phyloP scores from a whole-genome alignment of 495 filamentous ascomycete genomes.

The Astrothelium macrocarpum region DNA sequence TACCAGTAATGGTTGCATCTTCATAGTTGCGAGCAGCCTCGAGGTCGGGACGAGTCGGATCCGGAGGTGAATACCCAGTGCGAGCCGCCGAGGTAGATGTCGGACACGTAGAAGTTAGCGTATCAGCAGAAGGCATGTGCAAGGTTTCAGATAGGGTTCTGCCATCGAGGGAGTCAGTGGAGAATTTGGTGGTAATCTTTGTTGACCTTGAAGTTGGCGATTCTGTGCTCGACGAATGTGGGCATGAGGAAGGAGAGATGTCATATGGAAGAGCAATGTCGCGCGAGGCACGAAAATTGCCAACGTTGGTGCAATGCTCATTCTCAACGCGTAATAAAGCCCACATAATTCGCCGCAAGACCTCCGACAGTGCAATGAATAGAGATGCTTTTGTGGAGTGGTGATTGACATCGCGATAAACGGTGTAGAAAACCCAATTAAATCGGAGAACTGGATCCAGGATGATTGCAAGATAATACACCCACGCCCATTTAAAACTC shows the following conservation, averaged over 20 bases:
- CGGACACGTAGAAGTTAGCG: background rate
- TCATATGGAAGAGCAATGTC: slow-evolving; percentile 75
- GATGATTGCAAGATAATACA: slow-evolving; percentile 78
- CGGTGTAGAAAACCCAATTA: slow-evolving; percentile 91
- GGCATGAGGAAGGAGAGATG: slow-evolving; percentile 32
- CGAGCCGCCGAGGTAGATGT: background rate
- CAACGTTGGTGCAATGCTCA: slow-evolving; percentile 50
- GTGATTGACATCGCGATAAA: slow-evolving; percentile 66
- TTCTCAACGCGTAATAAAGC: slow-evolving; percentile 90
- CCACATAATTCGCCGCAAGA: slow-evolving; percentile 79
- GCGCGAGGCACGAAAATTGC: slow-evolving; percentile 69
- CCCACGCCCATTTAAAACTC: slow-evolving; percentile 62
- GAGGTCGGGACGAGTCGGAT: slow-evolving; percentile 9
- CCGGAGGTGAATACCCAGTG: background rate
- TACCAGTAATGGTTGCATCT: slow-evolving; percentile 5
- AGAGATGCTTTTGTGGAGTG: slow-evolving; percentile 74
- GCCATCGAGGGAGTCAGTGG: background rate
- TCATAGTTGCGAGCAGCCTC: slow-evolving; percentile 12
- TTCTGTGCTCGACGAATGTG: background rate
- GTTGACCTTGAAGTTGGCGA: background rate
- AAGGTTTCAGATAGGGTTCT: background rate
- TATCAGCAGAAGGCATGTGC: background rate
- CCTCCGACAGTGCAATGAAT: slow-evolving; percentile 62
- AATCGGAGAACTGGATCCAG: slow-evolving; percentile 84
- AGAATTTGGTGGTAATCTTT: background rate